Conservation (phyloP, 2,329 filamentous ascomycete species). For the Verticillium zaregamsianum region DNA sequence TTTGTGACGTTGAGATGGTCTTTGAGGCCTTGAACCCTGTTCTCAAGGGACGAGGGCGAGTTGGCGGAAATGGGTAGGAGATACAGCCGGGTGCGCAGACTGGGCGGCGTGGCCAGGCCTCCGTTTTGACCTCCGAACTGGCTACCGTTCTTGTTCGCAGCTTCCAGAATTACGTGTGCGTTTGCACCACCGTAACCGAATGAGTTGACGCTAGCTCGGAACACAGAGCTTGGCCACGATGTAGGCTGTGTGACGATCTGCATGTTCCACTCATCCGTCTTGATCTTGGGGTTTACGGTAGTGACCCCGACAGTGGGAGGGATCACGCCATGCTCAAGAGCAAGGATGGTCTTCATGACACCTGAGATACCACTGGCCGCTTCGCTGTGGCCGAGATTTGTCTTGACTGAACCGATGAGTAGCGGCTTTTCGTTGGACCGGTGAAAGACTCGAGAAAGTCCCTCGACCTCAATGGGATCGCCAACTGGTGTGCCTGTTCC, state of each 20-base stretch:
- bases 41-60: no score
- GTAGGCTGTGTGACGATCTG: not conserved
- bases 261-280: constrained; percentile 1
- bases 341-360: constrained; percentile 20
- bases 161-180: constrained; percentile 6
- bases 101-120: no score
- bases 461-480: constrained; percentile 33
- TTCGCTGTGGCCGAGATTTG: constrained; percentile 21
- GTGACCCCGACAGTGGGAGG: constrained; percentile 19
- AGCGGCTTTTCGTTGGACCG: not conserved
- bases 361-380: constrained; percentile 21
- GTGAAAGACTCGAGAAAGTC: constrained; percentile 20
- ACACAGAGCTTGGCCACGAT: not conserved
- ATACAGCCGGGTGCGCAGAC: no score
- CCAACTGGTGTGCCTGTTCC: constrained; percentile 40
- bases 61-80: no score
- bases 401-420: constrained; percentile 11
- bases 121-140: no score
- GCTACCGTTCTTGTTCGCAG: not conserved
- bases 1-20: no score
- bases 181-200: constrained; percentile 9
- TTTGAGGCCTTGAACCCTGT: no score
- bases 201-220: constrained; percentile 12
- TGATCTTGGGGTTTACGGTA: constrained; percentile 17
- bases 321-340: constrained; percentile 20